Evolutionary conservation across 2,329 filamentous ascomycete genomes (phyloP).

Genomic region (Fusarium liriodendri): DNA sequence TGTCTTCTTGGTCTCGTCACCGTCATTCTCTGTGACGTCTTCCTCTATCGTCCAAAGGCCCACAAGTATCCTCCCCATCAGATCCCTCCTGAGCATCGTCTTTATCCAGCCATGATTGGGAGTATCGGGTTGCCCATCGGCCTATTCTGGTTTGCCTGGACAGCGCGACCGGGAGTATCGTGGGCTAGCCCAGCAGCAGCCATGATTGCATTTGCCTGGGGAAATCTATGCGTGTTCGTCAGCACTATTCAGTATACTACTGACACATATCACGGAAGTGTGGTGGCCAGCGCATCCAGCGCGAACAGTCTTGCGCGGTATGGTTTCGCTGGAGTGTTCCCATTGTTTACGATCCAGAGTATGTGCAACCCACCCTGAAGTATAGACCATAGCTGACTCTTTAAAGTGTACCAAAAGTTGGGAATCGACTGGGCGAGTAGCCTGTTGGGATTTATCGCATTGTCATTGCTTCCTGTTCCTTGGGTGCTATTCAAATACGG

Average conservation of each 20-base stretch:
- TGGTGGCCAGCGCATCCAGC: slow-evolving; percentile 68
- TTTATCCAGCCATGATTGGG: slow-evolving; percentile 70
- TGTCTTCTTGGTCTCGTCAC: slow-evolving; percentile 57
- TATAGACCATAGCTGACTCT: slow-evolving; percentile 24
- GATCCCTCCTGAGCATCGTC: slow-evolving; percentile 65
- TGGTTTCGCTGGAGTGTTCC: slow-evolving; percentile 66
- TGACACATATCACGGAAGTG: slow-evolving; percentile 66
- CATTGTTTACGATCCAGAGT: slow-evolving; percentile 70
- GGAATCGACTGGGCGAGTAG: slow-evolving; percentile 61
- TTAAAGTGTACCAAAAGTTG: slow-evolving; percentile 55
- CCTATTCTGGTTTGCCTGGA: slow-evolving; percentile 72
- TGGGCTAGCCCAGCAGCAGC: slow-evolving; percentile 64
- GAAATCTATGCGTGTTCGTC: slow-evolving; percentile 70
- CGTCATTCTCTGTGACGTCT: slow-evolving; percentile 53
- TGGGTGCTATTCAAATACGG: slow-evolving; percentile 65
- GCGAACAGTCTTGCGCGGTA: slow-evolving; percentile 71
- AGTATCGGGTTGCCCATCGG: slow-evolving; percentile 63
- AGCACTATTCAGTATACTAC: slow-evolving; percentile 63
- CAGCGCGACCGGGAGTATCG: slow-evolving; percentile 55
- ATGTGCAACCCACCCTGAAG: slow-evolving; percentile 33
- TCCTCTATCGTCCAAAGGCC: slow-evolving; percentile 55
- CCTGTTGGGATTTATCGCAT: slow-evolving; percentile 59
- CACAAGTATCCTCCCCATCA: slow-evolving; percentile 47
- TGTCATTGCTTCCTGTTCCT: slow-evolving; percentile 62
- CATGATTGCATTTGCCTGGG: slow-evolving; percentile 68